Base-by-base conservation (phyloP, 345 rosid genomes). In the Melaleuca alternifolia region DNA sequence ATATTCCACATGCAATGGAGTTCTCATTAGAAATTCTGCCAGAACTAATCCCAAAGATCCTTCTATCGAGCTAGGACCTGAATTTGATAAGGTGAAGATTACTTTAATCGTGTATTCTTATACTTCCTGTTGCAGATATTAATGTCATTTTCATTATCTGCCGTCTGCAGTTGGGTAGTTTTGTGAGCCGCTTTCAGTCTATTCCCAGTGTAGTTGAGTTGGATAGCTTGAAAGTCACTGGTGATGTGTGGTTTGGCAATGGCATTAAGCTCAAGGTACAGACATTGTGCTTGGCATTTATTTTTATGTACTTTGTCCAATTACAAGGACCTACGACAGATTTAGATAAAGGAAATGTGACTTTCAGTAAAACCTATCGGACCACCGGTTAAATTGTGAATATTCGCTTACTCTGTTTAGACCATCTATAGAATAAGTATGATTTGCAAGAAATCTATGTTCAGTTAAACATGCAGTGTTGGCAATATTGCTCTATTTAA, bases 211-310 rank as follows among this genome's bases (percentile, higher is more conserved):
- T 93, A 75, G 71, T 91, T 84, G 90, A 87, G 85, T 88, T 93
- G 84, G 92, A 94, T 71, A 91, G 94, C 91, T 90, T 94, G 89
- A 90, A 90, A 87, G 94, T 92, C 86, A 85, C 75, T 50, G 94
- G 96, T 79, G 95, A 94, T 84, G 96, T 93, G 77, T 92, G 95
- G 94, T 93, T 94, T 91, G 96, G 95, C 82, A 89, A 92, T 83
- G 92, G 87, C 51, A 37, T 94, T 37, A 88, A 75, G 33, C 94
- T 94, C 56, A 93, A 93, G 96, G 96, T 94, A 92, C 85, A 28
- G 44, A 41, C 26, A 37, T 44, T 15, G 51, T 11, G n/a, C 28
- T 20, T 41, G 59, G 28, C 51, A 15, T 50, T 33, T 54, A 8
- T 62, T 59, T 24, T 54, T 12, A 7, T 46, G 2, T 46, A 50